A percentile compares a stretch with the other conserved stretches of the same genome.
Evolutionary conservation across 305 asterid genomes (phyloP).

Genomic region (Fraxinus baroniana): DNA sequence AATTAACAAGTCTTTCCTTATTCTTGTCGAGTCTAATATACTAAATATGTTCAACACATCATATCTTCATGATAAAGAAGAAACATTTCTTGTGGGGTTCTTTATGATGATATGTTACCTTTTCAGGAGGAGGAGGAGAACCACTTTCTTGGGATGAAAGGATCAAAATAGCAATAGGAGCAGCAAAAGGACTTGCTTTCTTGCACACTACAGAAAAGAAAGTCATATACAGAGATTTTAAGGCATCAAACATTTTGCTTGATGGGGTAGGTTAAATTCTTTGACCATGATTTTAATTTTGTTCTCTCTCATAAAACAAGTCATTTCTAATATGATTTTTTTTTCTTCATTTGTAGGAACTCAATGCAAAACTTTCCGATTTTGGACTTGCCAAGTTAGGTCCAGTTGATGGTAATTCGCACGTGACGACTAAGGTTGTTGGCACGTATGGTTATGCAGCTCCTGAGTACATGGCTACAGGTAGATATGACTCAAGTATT

Average conservation of each 20-base stretch:
- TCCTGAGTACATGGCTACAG: conserved; percentile 87
- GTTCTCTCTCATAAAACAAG: too few species aligned
- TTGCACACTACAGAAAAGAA: conserved; percentile 54
- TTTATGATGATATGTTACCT: background rate
- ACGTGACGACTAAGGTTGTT: conserved; percentile 62
- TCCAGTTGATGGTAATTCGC: conserved; percentile 73
- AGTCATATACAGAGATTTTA: conserved; percentile 74
- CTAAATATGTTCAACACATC: too few species aligned
- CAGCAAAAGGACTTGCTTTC: conserved; percentile 68
- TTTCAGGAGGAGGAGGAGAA: conserved; percentile 37
- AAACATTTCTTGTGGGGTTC: background rate
- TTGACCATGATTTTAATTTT: background rate
- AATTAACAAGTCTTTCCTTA: background rate
- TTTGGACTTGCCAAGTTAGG: conserved; percentile 91
- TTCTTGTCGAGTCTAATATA: background rate
- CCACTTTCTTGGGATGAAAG: conserved; percentile 51
- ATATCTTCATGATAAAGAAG: background rate
- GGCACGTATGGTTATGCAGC: conserved; percentile 96
- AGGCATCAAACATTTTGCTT: conserved; percentile 66
- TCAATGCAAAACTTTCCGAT: conserved; percentile 85
- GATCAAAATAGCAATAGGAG: conserved; percentile 66
- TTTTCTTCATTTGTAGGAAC: conserved; percentile 38
- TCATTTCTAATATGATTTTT: background rate
- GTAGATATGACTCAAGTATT: conserved; percentile 28
- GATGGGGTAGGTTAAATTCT: conserved; percentile 43